Evolutionary conservation across 306 rosid genomes (phyloP).

Genomic region (Aeschynomene evenia): DNA sequence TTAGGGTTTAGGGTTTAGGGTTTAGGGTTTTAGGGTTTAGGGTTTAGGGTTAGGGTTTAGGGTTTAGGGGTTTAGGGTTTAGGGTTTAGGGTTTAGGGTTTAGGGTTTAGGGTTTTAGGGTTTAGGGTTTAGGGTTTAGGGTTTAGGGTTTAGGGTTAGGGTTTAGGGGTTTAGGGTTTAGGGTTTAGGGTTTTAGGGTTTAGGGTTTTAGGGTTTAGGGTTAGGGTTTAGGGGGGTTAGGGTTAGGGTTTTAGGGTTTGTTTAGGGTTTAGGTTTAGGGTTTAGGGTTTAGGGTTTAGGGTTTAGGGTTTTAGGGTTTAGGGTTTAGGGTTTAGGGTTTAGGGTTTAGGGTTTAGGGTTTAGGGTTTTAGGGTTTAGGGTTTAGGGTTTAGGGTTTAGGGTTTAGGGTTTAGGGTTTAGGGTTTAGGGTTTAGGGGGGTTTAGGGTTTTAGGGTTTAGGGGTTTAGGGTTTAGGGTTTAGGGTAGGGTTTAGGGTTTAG

Average conservation of each 20-base stretch:
- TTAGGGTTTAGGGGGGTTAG: background rate
- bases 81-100: background rate
- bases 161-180: too few species aligned
- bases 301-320: background rate
- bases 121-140: background rate
- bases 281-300: background rate
- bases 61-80: too few species aligned
- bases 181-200: background rate
- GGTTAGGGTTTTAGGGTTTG: background rate
- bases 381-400: too few species aligned
- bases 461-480: background rate
- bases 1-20: constrained; percentile 1
- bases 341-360: background rate
- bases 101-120: background rate
- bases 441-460: background rate
- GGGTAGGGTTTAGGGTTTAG: too few species aligned
- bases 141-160: constrained; percentile 1
- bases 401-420: background rate
- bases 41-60: background rate
- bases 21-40: background rate
- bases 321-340: background rate
- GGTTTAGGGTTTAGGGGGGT: background rate
- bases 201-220: background rate
- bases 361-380: too few species aligned
- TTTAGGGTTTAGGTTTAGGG: background rate